Percentiles rank a stretch among this genome's conserved stretches.
Evolutionary conservation across 1,284 basidiomycete genomes (phyloP).

Genomic region (Xerocomus nothofagi): DNA sequence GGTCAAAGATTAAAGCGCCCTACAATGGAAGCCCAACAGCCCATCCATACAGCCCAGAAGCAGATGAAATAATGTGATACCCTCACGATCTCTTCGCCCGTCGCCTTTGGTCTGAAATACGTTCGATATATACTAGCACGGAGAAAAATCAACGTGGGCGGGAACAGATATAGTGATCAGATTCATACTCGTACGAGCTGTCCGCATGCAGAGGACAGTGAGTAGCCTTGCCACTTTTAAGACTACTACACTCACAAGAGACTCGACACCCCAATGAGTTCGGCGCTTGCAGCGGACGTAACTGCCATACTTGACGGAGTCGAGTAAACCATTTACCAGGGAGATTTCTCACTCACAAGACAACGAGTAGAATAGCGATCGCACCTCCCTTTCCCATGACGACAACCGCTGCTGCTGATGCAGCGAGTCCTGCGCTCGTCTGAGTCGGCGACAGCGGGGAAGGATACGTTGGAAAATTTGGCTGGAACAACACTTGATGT

Average conservation of each 20-base stretch:
- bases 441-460: constrained; percentile 49
- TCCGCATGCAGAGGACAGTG: not conserved
- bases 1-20: constrained; percentile 7
- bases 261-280: constrained; percentile 61
- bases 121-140: constrained; percentile 45
- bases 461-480: constrained; percentile 54
- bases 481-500: constrained; percentile 27
- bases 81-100: constrained; percentile 49
- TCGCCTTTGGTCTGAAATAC: constrained; percentile 48
- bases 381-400: constrained; percentile 54
- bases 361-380: constrained; percentile 50
- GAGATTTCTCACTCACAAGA: constrained; percentile 43
- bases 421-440: constrained; percentile 52
- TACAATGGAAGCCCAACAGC: constrained; percentile 49
- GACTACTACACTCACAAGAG: constrained; percentile 42
- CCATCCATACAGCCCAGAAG: constrained; percentile 66
- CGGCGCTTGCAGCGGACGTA: constrained; percentile 58
- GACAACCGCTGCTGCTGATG: constrained; percentile 52
- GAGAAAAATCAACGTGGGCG: not conserved
- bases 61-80: constrained; percentile 56
- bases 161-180: too few species aligned
- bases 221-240: not conserved
- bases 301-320: constrained; percentile 47
- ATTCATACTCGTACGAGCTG: constrained; percentile 44
- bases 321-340: constrained; percentile 1